Evolutionary conservation across 768 basidiomycete species (phyloP).

Genomic region (Clathrus columnatus): DNA sequence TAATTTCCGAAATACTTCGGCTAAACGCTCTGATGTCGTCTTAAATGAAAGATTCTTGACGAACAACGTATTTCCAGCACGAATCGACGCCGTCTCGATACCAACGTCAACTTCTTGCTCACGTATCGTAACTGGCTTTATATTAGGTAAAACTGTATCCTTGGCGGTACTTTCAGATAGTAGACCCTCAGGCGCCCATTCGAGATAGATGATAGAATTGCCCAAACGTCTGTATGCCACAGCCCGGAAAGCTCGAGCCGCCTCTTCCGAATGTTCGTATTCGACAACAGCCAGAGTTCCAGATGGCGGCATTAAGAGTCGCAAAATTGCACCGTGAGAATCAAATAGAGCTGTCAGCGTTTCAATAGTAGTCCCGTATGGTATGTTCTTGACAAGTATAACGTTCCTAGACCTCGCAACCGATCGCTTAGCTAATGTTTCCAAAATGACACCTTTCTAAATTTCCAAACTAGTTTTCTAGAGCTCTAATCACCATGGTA

Average conservation of each 20-base stretch:
- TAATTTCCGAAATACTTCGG: conserved; percentile 59
- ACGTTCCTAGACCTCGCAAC: conserved; percentile 60
- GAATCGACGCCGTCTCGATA: conserved; percentile 29
- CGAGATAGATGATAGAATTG: conserved; percentile 84
- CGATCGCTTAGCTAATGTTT: conserved; percentile 18
- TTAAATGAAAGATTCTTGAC: conserved; percentile 93
- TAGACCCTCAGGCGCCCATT: conserved; percentile 84
- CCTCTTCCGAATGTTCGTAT: conserved; percentile 63
- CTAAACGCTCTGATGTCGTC: conserved; percentile 71
- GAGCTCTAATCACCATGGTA: conserved; percentile 38
- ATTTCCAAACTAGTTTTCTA: background rate
- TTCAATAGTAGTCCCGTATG: conserved; percentile 71
- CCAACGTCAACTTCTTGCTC: conserved; percentile 28
- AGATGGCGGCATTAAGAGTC: conserved; percentile 81
- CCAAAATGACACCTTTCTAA: conserved; percentile 26
- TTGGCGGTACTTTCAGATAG: conserved; percentile 40
- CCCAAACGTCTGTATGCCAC: conserved; percentile 84
- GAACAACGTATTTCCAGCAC: conserved; percentile 76
- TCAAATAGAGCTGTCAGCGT: conserved; percentile 77
- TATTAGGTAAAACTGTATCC: conserved; percentile 5
- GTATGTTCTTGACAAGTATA: conserved; percentile 94
- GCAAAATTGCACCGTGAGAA: conserved; percentile 57
- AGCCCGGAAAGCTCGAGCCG: conserved; percentile 65
- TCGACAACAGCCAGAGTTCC: conserved; percentile 93
- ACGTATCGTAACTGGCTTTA: conserved; percentile 32